Percentiles rank a stretch among this genome's conserved stretches.
These are phyloP conservation scores for Tulasnella sp. DNA, from an alignment of 768 basidiomycete species.

Conservation along the genomic window DNA sequence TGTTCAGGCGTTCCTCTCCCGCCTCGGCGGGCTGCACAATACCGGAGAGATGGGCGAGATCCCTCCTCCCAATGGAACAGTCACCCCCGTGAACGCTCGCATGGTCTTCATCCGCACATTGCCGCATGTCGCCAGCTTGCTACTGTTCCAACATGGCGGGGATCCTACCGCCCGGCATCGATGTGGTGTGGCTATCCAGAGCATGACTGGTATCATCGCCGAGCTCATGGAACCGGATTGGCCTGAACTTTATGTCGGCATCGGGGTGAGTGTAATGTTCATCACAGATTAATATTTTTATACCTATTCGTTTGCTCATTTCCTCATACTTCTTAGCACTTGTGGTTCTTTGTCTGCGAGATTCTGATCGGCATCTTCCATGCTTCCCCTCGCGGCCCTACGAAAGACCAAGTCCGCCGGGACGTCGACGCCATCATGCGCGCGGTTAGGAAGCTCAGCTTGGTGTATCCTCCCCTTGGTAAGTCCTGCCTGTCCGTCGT, in stretches of 20 bases:
- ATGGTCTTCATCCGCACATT: constrained; percentile 11
- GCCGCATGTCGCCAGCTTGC: neutral
- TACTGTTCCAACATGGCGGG: constrained; percentile 11
- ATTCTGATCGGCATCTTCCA: constrained; percentile 5
- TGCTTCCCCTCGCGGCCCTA: neutral
- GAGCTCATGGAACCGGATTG: constrained; percentile 4
- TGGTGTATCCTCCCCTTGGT: constrained; percentile 11
- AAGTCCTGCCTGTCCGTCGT: no score
- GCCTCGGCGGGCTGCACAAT: constrained; percentile 2
- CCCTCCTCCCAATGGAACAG: neutral
- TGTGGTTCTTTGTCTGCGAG: constrained; percentile 7
- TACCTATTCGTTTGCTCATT: neutral
- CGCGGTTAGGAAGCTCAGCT: constrained; percentile 5
- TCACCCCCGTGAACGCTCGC: constrained; percentile 8
- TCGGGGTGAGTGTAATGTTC: constrained; percentile 5
- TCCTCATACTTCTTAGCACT: neutral
- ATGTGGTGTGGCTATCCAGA: neutral
- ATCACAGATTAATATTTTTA: no score
- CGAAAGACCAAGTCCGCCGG: neutral
- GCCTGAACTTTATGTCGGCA: neutral
- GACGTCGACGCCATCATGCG: neutral
- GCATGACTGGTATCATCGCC: constrained; percentile 1
- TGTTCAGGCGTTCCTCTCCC: neutral
- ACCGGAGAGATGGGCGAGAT: constrained; percentile 9
- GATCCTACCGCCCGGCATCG: constrained; percentile 4